Conservation (phyloP, 2,329 filamentous ascomycete species). For the Cadophora luteo-olivacea region DNA sequence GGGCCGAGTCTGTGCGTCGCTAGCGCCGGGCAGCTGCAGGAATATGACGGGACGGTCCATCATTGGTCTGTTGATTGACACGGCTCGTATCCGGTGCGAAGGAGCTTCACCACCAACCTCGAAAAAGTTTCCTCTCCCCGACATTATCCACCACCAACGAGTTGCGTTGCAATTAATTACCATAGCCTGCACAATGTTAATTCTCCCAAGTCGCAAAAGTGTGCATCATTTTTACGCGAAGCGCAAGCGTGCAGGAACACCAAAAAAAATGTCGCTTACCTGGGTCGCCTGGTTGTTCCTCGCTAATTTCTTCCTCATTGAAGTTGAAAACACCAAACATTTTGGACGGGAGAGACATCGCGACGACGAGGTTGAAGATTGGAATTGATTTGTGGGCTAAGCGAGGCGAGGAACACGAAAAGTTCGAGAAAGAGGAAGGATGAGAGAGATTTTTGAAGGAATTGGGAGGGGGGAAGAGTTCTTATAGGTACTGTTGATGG, state of each 20-base stretch:
- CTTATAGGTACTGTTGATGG: conserved; percentile 6
- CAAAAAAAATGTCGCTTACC: conserved; percentile 24
- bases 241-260: conserved; percentile 22
- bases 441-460: background rate
- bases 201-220: conserved; percentile 19
- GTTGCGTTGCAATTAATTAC: conserved; percentile 19
- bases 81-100: no score
- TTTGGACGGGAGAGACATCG: conserved; percentile 20
- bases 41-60: no score
- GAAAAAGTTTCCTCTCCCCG: conserved; percentile 16
- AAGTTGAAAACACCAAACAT: conserved; percentile 25
- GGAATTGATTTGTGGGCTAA: conserved; percentile 16
- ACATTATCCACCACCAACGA: conserved; percentile 11
- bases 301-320: conserved; percentile 10
- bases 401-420: conserved; percentile 22
- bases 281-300: background rate
- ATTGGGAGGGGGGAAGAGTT: background rate
- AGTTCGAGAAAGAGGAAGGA: background rate
- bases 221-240: conserved; percentile 21
- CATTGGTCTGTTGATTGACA: no score
- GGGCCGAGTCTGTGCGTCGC: background rate
- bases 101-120: no score
- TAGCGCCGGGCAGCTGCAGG: conserved; percentile 1
- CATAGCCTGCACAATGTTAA: conserved; percentile 21
- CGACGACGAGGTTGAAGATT: background rate